Conservation (phyloP, 371 early-diverging fungal genomes). For the Mortierella sp. region DNA sequence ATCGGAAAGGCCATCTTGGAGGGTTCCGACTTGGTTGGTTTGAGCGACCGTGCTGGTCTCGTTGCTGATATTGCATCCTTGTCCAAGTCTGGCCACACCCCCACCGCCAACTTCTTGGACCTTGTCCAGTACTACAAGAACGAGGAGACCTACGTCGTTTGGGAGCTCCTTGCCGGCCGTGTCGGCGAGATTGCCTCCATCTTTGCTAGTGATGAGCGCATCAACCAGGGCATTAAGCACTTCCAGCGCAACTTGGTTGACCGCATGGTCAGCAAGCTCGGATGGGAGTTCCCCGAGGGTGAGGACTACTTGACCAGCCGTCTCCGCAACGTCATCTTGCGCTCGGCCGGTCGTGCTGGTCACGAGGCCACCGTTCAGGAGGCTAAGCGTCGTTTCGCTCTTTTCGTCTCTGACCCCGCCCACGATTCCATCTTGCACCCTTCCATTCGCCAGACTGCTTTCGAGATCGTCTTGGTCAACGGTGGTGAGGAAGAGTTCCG, state of each 20-base stretch:
- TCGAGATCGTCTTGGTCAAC: constrained; percentile 76
- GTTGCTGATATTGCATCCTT: constrained; percentile 74
- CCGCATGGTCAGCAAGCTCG: constrained; percentile 64
- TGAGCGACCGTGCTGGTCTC: constrained; percentile 73
- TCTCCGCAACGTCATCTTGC: constrained; percentile 63
- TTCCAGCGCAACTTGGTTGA: constrained; percentile 65
- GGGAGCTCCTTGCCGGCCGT: constrained; percentile 59
- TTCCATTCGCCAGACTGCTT: constrained; percentile 85
- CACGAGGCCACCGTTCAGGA: constrained; percentile 62
- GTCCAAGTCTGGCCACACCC: constrained; percentile 69
- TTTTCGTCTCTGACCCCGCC: constrained; percentile 66
- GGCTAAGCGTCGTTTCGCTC: constrained; percentile 71
- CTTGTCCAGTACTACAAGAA: constrained; percentile 65
- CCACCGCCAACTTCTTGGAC: constrained; percentile 67
- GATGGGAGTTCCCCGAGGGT: constrained; percentile 65
- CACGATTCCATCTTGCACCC: constrained; percentile 80
- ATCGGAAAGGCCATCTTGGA: constrained; percentile 61
- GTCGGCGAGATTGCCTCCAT: constrained; percentile 60
- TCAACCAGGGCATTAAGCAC: constrained; percentile 55
- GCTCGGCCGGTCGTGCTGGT: constrained; percentile 60
- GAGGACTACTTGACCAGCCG: constrained; percentile 62
- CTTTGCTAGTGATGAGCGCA: constrained; percentile 58
- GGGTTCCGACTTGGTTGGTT: constrained; percentile 57
- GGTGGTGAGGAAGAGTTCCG: constrained; percentile 85
- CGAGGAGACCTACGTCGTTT: constrained; percentile 71